phyloP scores from a whole-genome alignment of 495 filamentous ascomycete species.

The Pseudotulostoma volvatum region DNA sequence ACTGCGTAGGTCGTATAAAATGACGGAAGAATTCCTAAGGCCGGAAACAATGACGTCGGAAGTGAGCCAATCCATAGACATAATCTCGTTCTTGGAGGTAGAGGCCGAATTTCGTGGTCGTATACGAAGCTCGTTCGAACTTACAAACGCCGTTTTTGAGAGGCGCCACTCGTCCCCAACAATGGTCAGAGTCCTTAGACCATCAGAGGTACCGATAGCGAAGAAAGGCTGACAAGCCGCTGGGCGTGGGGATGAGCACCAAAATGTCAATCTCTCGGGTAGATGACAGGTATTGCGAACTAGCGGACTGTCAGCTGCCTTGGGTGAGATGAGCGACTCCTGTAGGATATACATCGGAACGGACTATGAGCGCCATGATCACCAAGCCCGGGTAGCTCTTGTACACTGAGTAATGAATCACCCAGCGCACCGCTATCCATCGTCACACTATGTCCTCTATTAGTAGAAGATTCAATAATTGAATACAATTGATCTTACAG shows the following conservation, averaged over 20 bases:
- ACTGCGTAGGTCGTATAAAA: slow-evolving; percentile 24
- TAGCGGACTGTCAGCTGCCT: no score
- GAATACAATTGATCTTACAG: no score
- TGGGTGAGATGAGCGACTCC: no score
- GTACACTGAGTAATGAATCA: slow-evolving; percentile 20
- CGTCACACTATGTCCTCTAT: no score
- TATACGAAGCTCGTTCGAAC: background rate
- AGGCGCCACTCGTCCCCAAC: slow-evolving; percentile 1
- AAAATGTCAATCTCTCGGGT: no score
- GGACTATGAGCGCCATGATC: slow-evolving; percentile 20
- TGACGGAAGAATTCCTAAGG: slow-evolving; percentile 20
- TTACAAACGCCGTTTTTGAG: background rate
- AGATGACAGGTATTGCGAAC: no score
- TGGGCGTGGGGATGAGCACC: slow-evolving; percentile 24
- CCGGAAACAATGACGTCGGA: slow-evolving; percentile 22
- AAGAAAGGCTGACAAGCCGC: slow-evolving; percentile 15
- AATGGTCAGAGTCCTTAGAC: slow-evolving; percentile 20
- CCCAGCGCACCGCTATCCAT: slow-evolving; percentile 14
- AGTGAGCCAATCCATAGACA: slow-evolving; percentile 26
- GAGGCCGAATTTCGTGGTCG: slow-evolving; percentile 12
- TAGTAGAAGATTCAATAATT: no score
- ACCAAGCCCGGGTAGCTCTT: slow-evolving; percentile 21
- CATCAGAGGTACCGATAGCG: slow-evolving; percentile 27
- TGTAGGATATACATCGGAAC: no score
- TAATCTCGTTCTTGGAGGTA: slow-evolving; percentile 19